Evolutionary conservation across 768 basidiomycete species (phyloP).

Genomic region (Mycena polygramma): DNA sequence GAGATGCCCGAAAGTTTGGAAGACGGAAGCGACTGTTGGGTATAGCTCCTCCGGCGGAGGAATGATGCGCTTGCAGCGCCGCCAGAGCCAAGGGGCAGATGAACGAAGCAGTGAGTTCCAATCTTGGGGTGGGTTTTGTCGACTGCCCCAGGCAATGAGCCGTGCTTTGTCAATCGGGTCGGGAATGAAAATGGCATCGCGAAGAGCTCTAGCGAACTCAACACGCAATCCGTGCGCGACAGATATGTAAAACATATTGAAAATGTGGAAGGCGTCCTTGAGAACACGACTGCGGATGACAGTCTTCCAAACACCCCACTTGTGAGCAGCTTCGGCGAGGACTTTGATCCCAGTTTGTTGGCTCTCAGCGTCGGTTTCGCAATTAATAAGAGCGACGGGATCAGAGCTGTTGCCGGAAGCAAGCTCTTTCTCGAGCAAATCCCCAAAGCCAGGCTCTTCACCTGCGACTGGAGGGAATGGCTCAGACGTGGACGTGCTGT

Average conservation of each 20-base stretch:
- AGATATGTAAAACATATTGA: slow-evolving; percentile 39
- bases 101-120: background rate
- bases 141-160: background rate
- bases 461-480: too few relatives aligned
- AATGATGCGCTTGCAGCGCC: slow-evolving; percentile 44
- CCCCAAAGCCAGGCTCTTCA: background rate
- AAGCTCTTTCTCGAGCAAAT: background rate
- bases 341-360: background rate
- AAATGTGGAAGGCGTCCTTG: slow-evolving; percentile 35
- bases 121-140: background rate
- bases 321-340: background rate
- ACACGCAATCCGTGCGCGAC: slow-evolving; percentile 36
- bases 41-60: slow-evolving; percentile 50
- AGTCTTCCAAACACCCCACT: slow-evolving; percentile 5
- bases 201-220: slow-evolving; percentile 35
- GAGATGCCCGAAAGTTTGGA: slow-evolving; percentile 49
- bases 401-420: background rate
- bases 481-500: too few relatives aligned
- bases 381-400: background rate
- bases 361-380: background rate
- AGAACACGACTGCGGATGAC: slow-evolving; percentile 20
- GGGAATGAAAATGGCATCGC: slow-evolving; percentile 39
- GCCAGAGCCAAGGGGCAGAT: too few relatives aligned
- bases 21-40: slow-evolving; percentile 43
- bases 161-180: slow-evolving; percentile 35